Evolutionary conservation across 1,284 basidiomycete genomes (phyloP).

Genomic region (Cerioporus squamosus): DNA sequence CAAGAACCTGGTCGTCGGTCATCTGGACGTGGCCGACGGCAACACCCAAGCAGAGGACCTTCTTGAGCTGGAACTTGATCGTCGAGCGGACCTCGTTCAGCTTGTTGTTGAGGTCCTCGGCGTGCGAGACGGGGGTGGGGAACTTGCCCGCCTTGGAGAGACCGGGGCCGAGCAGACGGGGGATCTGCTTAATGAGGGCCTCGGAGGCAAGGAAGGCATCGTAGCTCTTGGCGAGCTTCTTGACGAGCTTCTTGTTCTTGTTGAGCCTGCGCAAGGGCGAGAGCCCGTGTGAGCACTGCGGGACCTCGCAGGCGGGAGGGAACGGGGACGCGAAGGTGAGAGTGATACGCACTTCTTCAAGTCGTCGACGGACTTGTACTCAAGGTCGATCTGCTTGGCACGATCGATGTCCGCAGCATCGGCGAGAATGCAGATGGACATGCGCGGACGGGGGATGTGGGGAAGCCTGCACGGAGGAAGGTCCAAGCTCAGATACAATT

Average conservation of each 20-base stretch:
- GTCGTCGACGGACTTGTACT: slow-evolving; percentile 99
- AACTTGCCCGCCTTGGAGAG: slow-evolving; percentile 99
- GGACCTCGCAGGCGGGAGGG: neutral
- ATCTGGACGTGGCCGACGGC: slow-evolving; percentile 98
- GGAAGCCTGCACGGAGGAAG: slow-evolving; percentile 71
- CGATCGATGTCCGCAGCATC: slow-evolving; percentile 99
- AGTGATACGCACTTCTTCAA: slow-evolving; percentile 84
- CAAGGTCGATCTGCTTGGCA: slow-evolving; percentile 95
- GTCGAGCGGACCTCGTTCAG: slow-evolving; percentile 96
- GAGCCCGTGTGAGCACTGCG: neutral
- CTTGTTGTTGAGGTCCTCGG: slow-evolving; percentile 93
- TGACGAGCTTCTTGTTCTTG: slow-evolving; percentile 99
- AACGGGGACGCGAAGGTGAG: neutral
- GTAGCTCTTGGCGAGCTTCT: slow-evolving; percentile 99
- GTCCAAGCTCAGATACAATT: neutral
- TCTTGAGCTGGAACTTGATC: slow-evolving; percentile 99
- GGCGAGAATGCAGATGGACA: slow-evolving; percentile 99
- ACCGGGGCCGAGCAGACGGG: slow-evolving; percentile 99
- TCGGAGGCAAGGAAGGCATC: slow-evolving; percentile 99
- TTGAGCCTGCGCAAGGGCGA: slow-evolving; percentile 68
- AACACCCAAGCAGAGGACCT: slow-evolving; percentile 98
- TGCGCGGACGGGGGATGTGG: slow-evolving; percentile 96
- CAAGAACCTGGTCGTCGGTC: slow-evolving; percentile 96
- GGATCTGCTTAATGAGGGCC: slow-evolving; percentile 99
- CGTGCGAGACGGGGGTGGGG: slow-evolving; percentile 95